Evolutionary conservation across 495 filamentous ascomycete genomes (phyloP).

Genomic region (Lophium mytilinum): DNA sequence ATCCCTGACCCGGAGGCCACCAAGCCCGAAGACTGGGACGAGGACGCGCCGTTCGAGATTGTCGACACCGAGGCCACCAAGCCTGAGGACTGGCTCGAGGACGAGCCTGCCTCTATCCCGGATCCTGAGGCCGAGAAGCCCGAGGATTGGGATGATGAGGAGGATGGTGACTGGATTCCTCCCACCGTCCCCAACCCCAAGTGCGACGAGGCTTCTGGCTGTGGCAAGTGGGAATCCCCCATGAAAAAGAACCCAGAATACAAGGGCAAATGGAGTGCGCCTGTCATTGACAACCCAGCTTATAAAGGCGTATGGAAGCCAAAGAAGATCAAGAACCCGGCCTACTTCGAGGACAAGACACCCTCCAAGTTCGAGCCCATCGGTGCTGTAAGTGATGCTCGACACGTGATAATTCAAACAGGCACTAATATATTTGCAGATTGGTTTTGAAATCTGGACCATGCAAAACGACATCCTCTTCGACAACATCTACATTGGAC

Average conservation of each 20-base stretch:
- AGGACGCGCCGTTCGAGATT: slow-evolving; percentile 94
- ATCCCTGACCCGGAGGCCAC: slow-evolving; percentile 88
- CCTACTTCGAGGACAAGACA: slow-evolving; percentile 96
- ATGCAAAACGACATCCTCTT: slow-evolving; percentile 99
- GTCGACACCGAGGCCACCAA: slow-evolving; percentile 84
- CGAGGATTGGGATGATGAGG: slow-evolving; percentile 99
- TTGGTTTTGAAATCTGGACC: slow-evolving; percentile 99
- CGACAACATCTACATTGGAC: slow-evolving; percentile 99
- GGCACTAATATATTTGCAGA: slow-evolving; percentile 39
- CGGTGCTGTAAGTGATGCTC: slow-evolving; percentile 66
- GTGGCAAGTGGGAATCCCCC: slow-evolving; percentile 86
- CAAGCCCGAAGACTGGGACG: slow-evolving; percentile 99
- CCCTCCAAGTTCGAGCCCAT: slow-evolving; percentile 97
- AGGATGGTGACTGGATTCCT: slow-evolving; percentile 96
- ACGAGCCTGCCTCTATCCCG: slow-evolving; percentile 75
- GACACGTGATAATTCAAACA: not conserved
- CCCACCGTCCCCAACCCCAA: slow-evolving; percentile 94
- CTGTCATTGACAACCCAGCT: slow-evolving; percentile 92
- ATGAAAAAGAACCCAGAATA: slow-evolving; percentile 93
- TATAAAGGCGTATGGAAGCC: slow-evolving; percentile 97
- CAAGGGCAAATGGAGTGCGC: slow-evolving; percentile 98
- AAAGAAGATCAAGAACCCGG: slow-evolving; percentile 92
- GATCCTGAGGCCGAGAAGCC: slow-evolving; percentile 98
- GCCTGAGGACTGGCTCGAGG: slow-evolving; percentile 93
- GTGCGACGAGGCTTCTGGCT: slow-evolving; percentile 88